Evolutionary conservation across 768 basidiomycete genomes (phyloP).

Genomic region (Phanerochaete sordida): DNA sequence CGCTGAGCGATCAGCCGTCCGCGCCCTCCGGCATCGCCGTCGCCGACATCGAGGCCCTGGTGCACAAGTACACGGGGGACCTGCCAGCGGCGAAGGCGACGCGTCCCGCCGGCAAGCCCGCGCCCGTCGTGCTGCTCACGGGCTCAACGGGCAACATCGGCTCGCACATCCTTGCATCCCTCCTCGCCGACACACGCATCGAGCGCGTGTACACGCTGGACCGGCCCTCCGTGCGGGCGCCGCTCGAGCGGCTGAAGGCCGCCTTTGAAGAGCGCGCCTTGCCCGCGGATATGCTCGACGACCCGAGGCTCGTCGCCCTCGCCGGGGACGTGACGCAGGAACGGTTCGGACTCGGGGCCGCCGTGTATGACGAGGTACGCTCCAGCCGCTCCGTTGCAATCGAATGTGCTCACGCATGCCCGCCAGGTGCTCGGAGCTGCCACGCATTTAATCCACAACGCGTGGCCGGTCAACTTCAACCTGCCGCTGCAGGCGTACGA

Average conservation of each 20-base stretch:
- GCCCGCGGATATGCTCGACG: background rate
- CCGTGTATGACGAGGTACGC: background rate
- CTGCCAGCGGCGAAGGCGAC: background rate
- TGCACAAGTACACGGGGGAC: slow-evolving; percentile 5
- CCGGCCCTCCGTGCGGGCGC: background rate
- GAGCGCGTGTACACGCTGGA: slow-evolving; percentile 7
- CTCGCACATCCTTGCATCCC: slow-evolving; percentile 7
- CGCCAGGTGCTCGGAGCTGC: background rate
- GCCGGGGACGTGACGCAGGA: background rate
- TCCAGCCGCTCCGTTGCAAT: background rate
- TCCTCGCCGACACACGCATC: slow-evolving; percentile 5
- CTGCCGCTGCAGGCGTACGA: slow-evolving; percentile 18
- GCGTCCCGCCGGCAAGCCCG: background rate
- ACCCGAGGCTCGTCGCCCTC: background rate
- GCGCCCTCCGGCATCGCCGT: background rate
- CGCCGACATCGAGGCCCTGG: slow-evolving; percentile 1
- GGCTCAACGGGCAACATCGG: slow-evolving; percentile 13
- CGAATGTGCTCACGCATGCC: background rate
- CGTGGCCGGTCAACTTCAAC: slow-evolving; percentile 23
- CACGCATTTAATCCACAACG: slow-evolving; percentile 14
- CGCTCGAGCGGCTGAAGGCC: background rate
- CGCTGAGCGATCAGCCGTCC: background rate
- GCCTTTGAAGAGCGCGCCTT: slow-evolving; percentile 1
- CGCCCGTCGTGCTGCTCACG: slow-evolving; percentile 5
- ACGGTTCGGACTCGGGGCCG: background rate